Base-by-base conservation (phyloP, 257 asterid genomes). In the Nyctanthes arbortristis region DNA sequence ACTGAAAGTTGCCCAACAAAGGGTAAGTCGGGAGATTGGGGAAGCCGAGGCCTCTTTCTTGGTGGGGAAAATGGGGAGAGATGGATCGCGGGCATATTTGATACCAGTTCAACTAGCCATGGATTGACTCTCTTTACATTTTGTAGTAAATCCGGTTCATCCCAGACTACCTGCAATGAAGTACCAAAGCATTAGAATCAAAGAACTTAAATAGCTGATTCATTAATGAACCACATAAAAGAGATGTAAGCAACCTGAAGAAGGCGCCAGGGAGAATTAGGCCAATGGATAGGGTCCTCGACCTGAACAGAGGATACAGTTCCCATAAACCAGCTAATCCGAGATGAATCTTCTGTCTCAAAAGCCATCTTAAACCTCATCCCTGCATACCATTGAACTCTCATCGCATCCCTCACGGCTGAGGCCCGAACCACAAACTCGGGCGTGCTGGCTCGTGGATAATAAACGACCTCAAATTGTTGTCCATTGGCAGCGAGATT, bases 321-420 rank as follows among this genome's bases (percentile, higher is more conserved):
- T 27, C 96, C 96, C 96, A 87, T 85, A 40, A 89, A 89, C 96
- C 96, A 89, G 63, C 96, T 89, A 0, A 89, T 89, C 72, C 95
- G 66, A 2, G 92, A 87, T 0, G 96, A 89, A 79, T 87, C 96
- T 67, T 89, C 96, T 0, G 95, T 87, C 85, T 89, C 96, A 3
- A 89, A 89, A 10, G 96, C 88, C 96, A 89, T 89, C 84, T 89
- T 89, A 65, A 89, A 89, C 83, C 93, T 82, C 95, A 85, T 87
- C 71, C 95, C 95, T 0, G 96, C 61, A 54, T 80, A 78, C 90
- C 92, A 89, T 29, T 76, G 90, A 10, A 85, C 77, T 65, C 87
- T 81, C 89, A 82, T 84, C 3, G 95, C 92, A 35, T 81, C 77
- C 80, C 76, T 73, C 16, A 89, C 92, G 0, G 84, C 81, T n/a